Percentiles rank a stretch among this genome's conserved stretches.
Conservation (phyloP, 2,329 filamentous ascomycete genomes). For the Escovopsis weberi region DNA sequence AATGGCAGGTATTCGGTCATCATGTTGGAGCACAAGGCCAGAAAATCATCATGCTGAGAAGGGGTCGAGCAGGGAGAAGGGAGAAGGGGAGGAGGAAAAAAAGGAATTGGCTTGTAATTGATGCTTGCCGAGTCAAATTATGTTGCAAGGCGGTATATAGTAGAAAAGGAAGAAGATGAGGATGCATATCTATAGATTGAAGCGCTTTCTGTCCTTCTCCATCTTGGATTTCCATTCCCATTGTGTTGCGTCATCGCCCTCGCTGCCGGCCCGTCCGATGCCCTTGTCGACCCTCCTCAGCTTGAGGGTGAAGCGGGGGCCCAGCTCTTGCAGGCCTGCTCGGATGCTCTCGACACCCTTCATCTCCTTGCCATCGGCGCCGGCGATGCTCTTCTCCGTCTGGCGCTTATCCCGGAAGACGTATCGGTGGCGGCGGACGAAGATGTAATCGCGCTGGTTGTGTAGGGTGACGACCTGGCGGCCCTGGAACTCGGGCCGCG, state of each 20-base stretch:
- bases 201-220: slow-evolving; percentile 88
- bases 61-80: no score
- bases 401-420: slow-evolving; percentile 79
- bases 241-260: slow-evolving; percentile 61
- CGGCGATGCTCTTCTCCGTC: slow-evolving; percentile 76
- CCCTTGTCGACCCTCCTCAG: slow-evolving; percentile 83
- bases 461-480: slow-evolving; percentile 85
- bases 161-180: background rate
- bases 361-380: slow-evolving; percentile 67
- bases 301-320: slow-evolving; percentile 64
- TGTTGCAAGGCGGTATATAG: background rate
- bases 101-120: background rate
- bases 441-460: slow-evolving; percentile 94
- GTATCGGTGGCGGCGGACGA: slow-evolving; percentile 80
- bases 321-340: slow-evolving; percentile 79
- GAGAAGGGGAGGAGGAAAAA: no score
- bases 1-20: slow-evolving; percentile 29
- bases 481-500: slow-evolving; percentile 68
- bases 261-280: slow-evolving; percentile 53
- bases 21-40: slow-evolving; percentile 30
- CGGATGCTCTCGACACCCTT: slow-evolving; percentile 75
- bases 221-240: slow-evolving; percentile 96
- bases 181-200: slow-evolving; percentile 53
- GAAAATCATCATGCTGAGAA: background rate
- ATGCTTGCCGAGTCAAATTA: background rate